Conservation (phyloP, 768 basidiomycete species). For the Rhodotorula kratochvilovae region DNA sequence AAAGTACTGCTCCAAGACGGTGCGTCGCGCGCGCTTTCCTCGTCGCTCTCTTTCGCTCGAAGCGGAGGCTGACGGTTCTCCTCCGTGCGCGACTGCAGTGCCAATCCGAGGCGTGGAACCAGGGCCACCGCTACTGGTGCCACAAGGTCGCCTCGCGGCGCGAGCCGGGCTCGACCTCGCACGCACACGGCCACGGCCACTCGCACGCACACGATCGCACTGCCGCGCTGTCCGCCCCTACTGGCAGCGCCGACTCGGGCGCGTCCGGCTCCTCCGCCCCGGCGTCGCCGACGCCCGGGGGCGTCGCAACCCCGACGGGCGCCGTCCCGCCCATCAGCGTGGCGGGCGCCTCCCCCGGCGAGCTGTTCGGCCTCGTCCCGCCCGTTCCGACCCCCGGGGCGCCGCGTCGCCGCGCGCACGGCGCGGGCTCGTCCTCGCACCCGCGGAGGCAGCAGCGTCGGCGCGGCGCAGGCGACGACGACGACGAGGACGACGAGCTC, state of each 20-base stretch:
- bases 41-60: background rate
- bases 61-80: background rate
- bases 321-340: background rate
- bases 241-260: background rate
- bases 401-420: background rate
- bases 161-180: background rate
- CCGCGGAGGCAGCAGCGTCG: background rate
- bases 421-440: background rate
- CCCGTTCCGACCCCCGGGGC: background rate
- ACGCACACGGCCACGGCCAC: constrained; percentile 4
- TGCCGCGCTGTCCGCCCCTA: background rate
- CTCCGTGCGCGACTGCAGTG: constrained; percentile 49
- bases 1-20: constrained; percentile 93
- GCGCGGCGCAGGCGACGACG: background rate
- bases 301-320: background rate
- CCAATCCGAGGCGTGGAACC: constrained; percentile 91
- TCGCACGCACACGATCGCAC: background rate
- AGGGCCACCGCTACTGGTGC: constrained; percentile 74
- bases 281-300: background rate
- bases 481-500: background rate
- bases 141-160: constrained; percentile 15
- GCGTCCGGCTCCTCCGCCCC: background rate
- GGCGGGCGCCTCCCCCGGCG: background rate
- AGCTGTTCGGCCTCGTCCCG: background rate
- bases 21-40: constrained; percentile 50